These are phyloP conservation scores for Juncus inflexus DNA, from an alignment of 176 grass and related monocot species.

Conservation along the genomic window DNA sequence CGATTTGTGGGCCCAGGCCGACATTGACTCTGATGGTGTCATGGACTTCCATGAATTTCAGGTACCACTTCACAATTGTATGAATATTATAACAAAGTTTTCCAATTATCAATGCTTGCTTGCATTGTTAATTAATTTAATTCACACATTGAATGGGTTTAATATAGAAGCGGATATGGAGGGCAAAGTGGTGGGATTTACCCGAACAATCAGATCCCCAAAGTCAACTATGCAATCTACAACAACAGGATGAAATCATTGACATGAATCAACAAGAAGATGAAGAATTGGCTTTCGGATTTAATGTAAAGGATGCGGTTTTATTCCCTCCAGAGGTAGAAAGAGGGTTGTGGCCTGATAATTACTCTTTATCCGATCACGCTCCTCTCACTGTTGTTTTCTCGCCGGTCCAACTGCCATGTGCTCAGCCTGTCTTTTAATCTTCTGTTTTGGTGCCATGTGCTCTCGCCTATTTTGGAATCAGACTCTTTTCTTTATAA, in stretches of 20 bases:
- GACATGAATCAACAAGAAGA: not conserved
- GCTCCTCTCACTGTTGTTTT: slow-evolving; percentile 88
- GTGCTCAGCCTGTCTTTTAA: slow-evolving; percentile 26
- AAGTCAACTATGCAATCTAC: not conserved
- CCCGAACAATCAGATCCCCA: slow-evolving; percentile 11
- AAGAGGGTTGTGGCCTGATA: slow-evolving; percentile 81
- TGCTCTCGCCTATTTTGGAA: too few species aligned
- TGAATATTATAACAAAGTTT: not conserved
- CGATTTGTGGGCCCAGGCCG: slow-evolving; percentile 62
- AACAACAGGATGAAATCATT: not conserved
- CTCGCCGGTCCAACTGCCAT: slow-evolving; percentile 53
- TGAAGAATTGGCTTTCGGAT: slow-evolving; percentile 10
- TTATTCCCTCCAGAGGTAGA: slow-evolving; percentile 88
- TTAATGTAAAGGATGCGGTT: slow-evolving; percentile 50
- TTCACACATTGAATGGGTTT: not conserved
- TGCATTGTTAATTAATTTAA: not conserved
- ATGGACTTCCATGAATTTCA: slow-evolving; percentile 43
- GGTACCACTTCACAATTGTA: slow-evolving; percentile 19
- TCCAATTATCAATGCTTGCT: not conserved
- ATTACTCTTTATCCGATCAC: slow-evolving; percentile 88
- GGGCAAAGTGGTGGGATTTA: slow-evolving; percentile 36
- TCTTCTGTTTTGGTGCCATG: not conserved
- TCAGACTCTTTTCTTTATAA: not conserved
- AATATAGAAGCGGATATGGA: slow-evolving; percentile 38
- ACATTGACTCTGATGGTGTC: slow-evolving; percentile 35